phyloP scores from a whole-genome alignment of 305 asterid species.

The Plantago rigida region DNA sequence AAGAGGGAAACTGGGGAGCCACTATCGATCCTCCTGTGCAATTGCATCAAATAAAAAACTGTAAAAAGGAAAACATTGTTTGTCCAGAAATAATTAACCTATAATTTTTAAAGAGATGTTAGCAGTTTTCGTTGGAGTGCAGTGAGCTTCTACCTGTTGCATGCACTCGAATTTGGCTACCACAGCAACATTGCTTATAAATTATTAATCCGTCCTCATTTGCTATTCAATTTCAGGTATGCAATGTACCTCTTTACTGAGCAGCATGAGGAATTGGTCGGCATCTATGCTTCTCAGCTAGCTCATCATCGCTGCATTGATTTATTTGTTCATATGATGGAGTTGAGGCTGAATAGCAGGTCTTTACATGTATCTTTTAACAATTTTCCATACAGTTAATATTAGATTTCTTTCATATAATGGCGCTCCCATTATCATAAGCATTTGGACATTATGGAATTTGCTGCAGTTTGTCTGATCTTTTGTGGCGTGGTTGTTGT shows the following conservation, averaged over 20 bases:
- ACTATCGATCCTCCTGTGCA: too few species aligned
- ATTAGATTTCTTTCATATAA: conserved; percentile 5
- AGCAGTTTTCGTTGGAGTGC: too few species aligned
- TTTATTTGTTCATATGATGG: conserved; percentile 99
- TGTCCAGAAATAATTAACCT: too few species aligned
- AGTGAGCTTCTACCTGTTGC: too few species aligned
- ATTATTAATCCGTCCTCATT: neutral
- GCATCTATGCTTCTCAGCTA: conserved; percentile 92
- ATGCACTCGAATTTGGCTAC: too few species aligned
- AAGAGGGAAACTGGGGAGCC: too few species aligned
- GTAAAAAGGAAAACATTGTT: too few species aligned
- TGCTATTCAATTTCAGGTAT: conserved; percentile 53
- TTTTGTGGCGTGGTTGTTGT: neutral
- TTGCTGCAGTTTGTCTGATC: conserved; percentile 4
- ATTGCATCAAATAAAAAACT: too few species aligned
- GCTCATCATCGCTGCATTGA: conserved; percentile 90
- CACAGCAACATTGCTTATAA: too few species aligned
- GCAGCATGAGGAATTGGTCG: conserved; percentile 91
- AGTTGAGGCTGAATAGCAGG: conserved; percentile 95
- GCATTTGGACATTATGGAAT: conserved; percentile 19
- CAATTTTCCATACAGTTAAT: conserved; percentile 5
- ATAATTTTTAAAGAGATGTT: too few species aligned
- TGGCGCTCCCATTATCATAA: neutral
- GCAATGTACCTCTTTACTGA: conserved; percentile 81
- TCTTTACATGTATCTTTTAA: conserved; percentile 23